phyloP scores from a whole-genome alignment of 2,329 filamentous ascomycete genomes.

The Hymenoscyphus repandus region DNA sequence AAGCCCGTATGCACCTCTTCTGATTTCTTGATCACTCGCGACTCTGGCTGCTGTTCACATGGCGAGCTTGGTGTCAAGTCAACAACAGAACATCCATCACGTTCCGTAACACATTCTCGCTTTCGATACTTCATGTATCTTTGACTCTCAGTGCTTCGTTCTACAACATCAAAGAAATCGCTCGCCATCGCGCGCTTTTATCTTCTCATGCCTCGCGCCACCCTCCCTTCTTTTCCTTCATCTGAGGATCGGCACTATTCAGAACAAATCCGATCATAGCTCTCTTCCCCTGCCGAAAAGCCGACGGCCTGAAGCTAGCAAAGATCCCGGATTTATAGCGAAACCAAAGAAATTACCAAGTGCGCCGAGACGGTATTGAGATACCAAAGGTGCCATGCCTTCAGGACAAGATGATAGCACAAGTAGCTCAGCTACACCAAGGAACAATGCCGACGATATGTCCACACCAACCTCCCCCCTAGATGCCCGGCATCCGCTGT shows the following conservation, averaged over 20 bases:
- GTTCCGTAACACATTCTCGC: not conserved
- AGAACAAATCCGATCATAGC: not conserved
- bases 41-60: too few relatives aligned
- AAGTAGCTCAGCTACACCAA: slow-evolving; percentile 9
- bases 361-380: not conserved
- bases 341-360: not conserved
- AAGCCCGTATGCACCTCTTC: not conserved
- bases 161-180: not conserved
- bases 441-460: slow-evolving; percentile 18
- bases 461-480: slow-evolving; percentile 41
- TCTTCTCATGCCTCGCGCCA: slow-evolving; percentile 11
- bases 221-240: slow-evolving; percentile 2
- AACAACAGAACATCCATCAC: not conserved
- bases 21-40: not conserved
- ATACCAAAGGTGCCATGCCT: slow-evolving; percentile 12
- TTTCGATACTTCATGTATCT: not conserved
- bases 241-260: slow-evolving; percentile 1
- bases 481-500: slow-evolving; percentile 41
- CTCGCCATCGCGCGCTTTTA: not conserved
- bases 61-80: not conserved
- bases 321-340: not conserved
- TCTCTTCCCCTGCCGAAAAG: not conserved
- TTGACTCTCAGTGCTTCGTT: not conserved
- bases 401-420: slow-evolving; percentile 14
- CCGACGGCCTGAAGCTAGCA: not conserved